Evolutionary conservation across 1,284 basidiomycete genomes (phyloP), one percentile per base, ranked within the genome.

Genomic region (Moesziomyces parantarcticus): DNA sequence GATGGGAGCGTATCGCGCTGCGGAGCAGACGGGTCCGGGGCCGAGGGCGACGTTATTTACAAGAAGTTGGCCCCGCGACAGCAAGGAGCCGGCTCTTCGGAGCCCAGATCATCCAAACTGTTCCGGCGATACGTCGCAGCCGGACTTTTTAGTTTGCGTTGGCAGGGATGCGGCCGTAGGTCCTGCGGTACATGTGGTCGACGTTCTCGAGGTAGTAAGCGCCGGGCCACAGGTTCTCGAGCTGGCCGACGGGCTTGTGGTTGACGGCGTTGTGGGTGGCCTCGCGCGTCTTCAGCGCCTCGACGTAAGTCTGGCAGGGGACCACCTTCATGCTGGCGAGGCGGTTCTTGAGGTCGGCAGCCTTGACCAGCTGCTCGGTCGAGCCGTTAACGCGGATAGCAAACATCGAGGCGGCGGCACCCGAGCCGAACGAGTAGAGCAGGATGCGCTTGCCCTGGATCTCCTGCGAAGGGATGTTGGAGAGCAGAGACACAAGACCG

Each of bases 361-460:
- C 92, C 84, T 89, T 86, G 76, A 87, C 87, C 71, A 99, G 93
- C 84, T 90, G 88, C 51, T 88, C 86, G 23, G 92, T 93, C 78
- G 93, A 92, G 69, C 93, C 94, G 86, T 90, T 91, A 80, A 97
- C 90, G 67, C 89, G 89, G 68, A 95, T 86, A 22, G 90, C 90
- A 87, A 91, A 99, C 90, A 97, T 95, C 61, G 90, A 92, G 40
- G 92, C 90, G 36, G 96, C 95, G 71, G 92, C 92, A 61, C 95
- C 96, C 50, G 90, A 91, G 53, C 96, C 96, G 84, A 95, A 98
- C 48, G 93, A 93, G 87, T 94, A 99, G 88, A 98, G 88, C 76
- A 90, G 91, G 82, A 96, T 87, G 43, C 79, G 75, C 77, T 83
- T 83, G 74, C 79, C 80, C 69, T 82, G 69, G n/a, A 82, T 70